Conservation (phyloP, 352 stramenopile species). For the Chrysophaeum taylorii region DNA sequence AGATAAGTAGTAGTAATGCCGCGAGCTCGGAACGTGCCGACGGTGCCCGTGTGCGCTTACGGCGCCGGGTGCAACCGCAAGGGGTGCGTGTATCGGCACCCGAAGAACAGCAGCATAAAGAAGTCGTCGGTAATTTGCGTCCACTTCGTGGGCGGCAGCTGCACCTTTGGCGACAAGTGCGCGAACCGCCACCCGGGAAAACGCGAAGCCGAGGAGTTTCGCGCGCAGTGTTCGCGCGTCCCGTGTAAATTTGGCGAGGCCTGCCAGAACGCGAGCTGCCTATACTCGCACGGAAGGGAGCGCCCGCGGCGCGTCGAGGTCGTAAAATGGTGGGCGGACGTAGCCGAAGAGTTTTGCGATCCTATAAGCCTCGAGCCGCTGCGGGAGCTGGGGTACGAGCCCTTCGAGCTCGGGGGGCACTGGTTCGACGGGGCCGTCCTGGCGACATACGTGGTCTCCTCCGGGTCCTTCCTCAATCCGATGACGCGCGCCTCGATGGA, state of each 20-base stretch:
- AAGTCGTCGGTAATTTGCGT: not conserved
- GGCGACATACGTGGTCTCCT: slow-evolving; percentile 44
- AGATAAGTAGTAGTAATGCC: too few species aligned
- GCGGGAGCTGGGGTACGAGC: slow-evolving; percentile 39
- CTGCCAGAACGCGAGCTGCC: not conserved
- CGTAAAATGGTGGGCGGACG: slow-evolving; percentile 3
- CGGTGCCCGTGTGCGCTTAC: too few species aligned
- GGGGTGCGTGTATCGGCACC: slow-evolving; percentile 8
- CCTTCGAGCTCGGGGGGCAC: slow-evolving; percentile 36
- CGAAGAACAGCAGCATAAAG: not conserved
- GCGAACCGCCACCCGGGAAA: not conserved
- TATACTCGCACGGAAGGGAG: not conserved
- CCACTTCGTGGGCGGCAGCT: not conserved
- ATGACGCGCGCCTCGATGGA: slow-evolving; percentile 37
- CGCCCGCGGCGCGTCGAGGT: too few species aligned
- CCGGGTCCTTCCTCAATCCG: slow-evolving; percentile 45
- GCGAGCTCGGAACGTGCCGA: too few species aligned
- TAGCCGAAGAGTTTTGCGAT: not conserved
- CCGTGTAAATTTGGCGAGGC: not conserved
- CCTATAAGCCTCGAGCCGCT: slow-evolving; percentile 47
- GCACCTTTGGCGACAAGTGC: slow-evolving; percentile 10
- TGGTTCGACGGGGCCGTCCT: slow-evolving; percentile 49
- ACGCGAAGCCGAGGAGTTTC: not conserved
- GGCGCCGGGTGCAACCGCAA: slow-evolving; percentile 7
- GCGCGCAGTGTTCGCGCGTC: not conserved